phyloP scores from a whole-genome alignment of 192 early-diverging fungal species.

The Coemansia sp. region DNA sequence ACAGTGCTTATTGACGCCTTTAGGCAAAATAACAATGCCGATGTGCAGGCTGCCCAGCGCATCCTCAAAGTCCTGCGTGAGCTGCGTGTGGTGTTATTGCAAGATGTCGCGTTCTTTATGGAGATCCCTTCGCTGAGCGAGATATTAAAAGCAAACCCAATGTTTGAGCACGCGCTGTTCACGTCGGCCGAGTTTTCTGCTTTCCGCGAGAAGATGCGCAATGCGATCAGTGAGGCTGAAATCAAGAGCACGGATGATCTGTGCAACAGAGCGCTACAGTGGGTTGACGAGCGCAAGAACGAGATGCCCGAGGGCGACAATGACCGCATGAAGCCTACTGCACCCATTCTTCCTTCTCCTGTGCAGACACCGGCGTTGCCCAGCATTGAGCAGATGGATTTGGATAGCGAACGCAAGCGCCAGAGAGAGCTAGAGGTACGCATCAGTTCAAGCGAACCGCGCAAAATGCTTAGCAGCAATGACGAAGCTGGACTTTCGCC shows the following conservation, averaged over 20 bases:
- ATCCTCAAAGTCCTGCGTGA: constrained; percentile 38
- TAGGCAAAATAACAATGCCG: constrained; percentile 33
- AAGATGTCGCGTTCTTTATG: constrained; percentile 44
- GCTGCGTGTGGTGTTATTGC: constrained; percentile 43
- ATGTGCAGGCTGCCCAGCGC: constrained; percentile 32
- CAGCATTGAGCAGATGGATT: background rate
- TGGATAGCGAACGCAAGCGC: constrained; percentile 22
- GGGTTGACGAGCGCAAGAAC: constrained; percentile 21
- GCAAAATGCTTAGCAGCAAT: background rate
- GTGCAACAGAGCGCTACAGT: constrained; percentile 12
- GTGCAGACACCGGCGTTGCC: background rate
- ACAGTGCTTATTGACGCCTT: constrained; percentile 30
- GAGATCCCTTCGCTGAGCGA: constrained; percentile 29
- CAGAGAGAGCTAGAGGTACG: background rate
- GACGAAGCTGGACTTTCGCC: background rate
- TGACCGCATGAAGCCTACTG: constrained; percentile 29
- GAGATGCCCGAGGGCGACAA: constrained; percentile 14
- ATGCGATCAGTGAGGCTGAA: constrained; percentile 18
- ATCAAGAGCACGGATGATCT: constrained; percentile 14
- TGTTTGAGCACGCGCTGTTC: constrained; percentile 36
- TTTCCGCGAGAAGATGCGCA: constrained; percentile 29
- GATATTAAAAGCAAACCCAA: constrained; percentile 7
- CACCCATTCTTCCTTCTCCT: constrained; percentile 11
- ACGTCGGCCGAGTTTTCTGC: constrained; percentile 21
- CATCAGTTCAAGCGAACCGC: background rate